Percentiles rank a stretch among this genome's conserved stretches.
These are phyloP conservation scores for Fusarium stilboides DNA, from an alignment of 2,329 filamentous ascomycete genomes.

Conservation along the genomic window DNA sequence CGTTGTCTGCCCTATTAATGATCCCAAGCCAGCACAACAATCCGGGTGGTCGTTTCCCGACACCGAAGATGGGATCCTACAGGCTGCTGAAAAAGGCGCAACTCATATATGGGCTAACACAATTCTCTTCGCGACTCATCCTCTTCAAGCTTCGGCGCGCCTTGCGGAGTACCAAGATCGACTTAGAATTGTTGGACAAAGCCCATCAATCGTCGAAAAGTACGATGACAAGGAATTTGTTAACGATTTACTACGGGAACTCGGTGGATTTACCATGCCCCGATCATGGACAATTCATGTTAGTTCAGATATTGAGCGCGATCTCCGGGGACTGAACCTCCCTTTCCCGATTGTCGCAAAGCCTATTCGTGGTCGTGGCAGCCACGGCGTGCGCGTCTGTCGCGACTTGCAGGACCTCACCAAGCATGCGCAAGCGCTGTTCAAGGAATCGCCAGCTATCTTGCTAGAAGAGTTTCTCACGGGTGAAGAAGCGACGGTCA, in stretches of 20 bases:
- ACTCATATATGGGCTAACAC: slow-evolving; percentile 68
- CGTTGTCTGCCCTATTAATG: slow-evolving; percentile 20
- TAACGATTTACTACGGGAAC: slow-evolving; percentile 58
- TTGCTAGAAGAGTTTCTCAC: slow-evolving; percentile 65
- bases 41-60: slow-evolving; percentile 40
- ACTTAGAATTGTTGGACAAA: slow-evolving; percentile 62
- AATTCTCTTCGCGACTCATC: slow-evolving; percentile 64
- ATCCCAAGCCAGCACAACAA: slow-evolving; percentile 24
- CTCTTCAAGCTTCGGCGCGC: slow-evolving; percentile 59
- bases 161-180: slow-evolving; percentile 51
- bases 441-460: slow-evolving; percentile 42
- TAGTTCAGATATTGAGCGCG: neutral
- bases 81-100: slow-evolving; percentile 57
- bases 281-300: slow-evolving; percentile 53
- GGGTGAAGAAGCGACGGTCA: slow-evolving; percentile 66
- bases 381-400: slow-evolving; percentile 40
- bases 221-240: slow-evolving; percentile 67
- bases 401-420: slow-evolving; percentile 23
- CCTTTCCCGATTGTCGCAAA: slow-evolving; percentile 39
- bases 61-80: slow-evolving; percentile 36
- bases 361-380: slow-evolving; percentile 40
- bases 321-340: slow-evolving; percentile 1
- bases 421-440: slow-evolving; percentile 19
- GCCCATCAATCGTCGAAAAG: slow-evolving; percentile 61
- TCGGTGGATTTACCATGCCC: slow-evolving; percentile 59